Base-by-base conservation (phyloP, 345 rosid species). In the Odontarrhena argentea region DNA sequence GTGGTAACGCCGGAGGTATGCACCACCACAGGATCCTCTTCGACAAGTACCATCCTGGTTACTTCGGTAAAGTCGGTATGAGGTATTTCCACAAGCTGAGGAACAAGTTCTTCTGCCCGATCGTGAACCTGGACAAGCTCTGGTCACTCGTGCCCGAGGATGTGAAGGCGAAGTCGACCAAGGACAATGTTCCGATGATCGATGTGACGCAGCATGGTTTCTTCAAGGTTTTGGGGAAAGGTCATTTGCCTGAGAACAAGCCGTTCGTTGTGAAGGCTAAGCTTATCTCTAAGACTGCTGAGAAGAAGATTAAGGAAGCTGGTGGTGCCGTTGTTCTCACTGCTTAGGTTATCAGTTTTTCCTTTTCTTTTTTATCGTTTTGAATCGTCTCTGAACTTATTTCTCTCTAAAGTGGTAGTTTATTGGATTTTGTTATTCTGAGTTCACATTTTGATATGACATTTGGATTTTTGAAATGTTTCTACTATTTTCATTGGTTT, bases 1-100 rank as follows among this genome's bases (percentile, higher is more conserved):
- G 96, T 2, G 94, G 96, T 59, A 89, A 89, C 78, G 94, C 94
- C 5, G 94, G 96, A 61, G 94, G 96, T 37, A 79, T 87, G 96
- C 94, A 89, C 78, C 96, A 87, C 82, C 96, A 89, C 83, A 53
- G 94, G 69, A 89, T 89, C 82, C 89, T 89, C 61, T 87, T 89
- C 79, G 94, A 87, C 86, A 89, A 89, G 84, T 89, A 86, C 76
- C 96, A 89, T 67, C 96, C 94, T 0, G 96, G 96, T 38, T 89
- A 81, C 55, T 89, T 89, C 53, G 94, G 96, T 5, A 87, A 89
- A 59, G 96, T 89, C n/a, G 96, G 96, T 53, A 89, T 89, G 96
- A 71, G 96, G 36, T 89, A 89, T 67, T 89, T 87, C 78, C 96
- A 89, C 77, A 89, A 85, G 85, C 85, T 87, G 28, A 78, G 91